Evolutionary conservation across 108 stramenopile species (phyloP).

Genomic region (Ochromonas danica): DNA sequence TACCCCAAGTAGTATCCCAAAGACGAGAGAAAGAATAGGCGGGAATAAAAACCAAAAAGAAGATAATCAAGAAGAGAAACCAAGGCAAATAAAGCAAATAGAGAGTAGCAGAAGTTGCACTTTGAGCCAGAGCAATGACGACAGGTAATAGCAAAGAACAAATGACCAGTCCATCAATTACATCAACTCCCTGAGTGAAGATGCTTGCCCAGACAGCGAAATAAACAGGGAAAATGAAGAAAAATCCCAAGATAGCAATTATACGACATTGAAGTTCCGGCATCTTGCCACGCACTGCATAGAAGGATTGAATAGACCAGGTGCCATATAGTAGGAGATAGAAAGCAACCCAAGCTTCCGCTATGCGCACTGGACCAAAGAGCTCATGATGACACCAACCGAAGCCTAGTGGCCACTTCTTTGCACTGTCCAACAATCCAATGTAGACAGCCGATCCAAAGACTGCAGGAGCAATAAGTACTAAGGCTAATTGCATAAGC

Average conservation of each 20-base stretch:
- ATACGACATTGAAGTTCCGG: background rate
- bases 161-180: background rate
- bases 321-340: background rate
- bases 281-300: background rate
- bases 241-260: background rate
- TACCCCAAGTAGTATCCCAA: slow-evolving; percentile 31
- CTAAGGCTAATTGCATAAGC: background rate
- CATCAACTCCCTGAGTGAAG: no score
- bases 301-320: background rate
- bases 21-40: background rate
- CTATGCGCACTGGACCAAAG: no score
- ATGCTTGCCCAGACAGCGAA: background rate
- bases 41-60: slow-evolving; percentile 10
- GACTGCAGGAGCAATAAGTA: background rate
- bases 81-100: slow-evolving; percentile 11
- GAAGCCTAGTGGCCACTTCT: no score
- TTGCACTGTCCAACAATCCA: background rate
- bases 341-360: background rate
- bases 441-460: background rate
- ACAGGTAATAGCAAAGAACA: background rate
- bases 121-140: background rate
- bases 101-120: background rate
- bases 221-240: background rate
- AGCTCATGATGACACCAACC: background rate
- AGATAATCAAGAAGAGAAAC: slow-evolving; percentile 3